Base-by-base conservation (phyloP, 1,284 basidiomycete species). In the Marasmius fiardii region DNA sequence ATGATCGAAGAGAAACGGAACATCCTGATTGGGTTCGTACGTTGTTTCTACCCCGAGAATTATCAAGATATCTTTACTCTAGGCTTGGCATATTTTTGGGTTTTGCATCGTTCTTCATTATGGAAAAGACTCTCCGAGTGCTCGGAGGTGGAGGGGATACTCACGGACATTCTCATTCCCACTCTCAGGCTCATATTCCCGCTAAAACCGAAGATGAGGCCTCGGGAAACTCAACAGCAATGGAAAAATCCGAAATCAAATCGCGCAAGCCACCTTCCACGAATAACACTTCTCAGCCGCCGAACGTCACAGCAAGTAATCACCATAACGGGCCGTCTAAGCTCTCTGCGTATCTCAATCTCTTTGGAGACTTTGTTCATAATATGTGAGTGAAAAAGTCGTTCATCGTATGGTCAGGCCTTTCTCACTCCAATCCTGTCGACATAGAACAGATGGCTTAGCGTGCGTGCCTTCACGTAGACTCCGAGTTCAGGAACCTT, bases 1-100 rank as follows among this genome's bases (percentile, higher is more conserved):
- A 82, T 92, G 74, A 88, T 95, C 10, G 91, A 94, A 69, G 90
- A 93, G 70, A 92, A 92, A 71, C 78, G 92, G 59, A 94, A 95
- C 68, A 92, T 95, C 62, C 73, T 95, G 48, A 84, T 94, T 63
- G 92, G 92, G 86, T 92, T 68, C 60, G 73, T 66, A 50, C 55
- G 54, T 60, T 34, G 51, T 28, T 43, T 47, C 51, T 34, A 53
- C 18, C 45, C 48, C 43, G 34, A 56, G 18, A 26, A 54, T 23
- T 37, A 50, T 56, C 31, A 21, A 58, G 54, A 62, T 53, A 60
- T 58, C 24, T 3, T 33, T 53, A 31, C 52, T 26, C 37, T 64
- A 92, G 92, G 23, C 79, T 92, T 12, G 88, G 83, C 31, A 90
- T 93, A 60, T 93, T 94, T 66, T 64, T 85, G 26, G 92, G 93